Base-by-base conservation (phyloP, 441 rosid genomes). In the Sinapis alba region DNA sequence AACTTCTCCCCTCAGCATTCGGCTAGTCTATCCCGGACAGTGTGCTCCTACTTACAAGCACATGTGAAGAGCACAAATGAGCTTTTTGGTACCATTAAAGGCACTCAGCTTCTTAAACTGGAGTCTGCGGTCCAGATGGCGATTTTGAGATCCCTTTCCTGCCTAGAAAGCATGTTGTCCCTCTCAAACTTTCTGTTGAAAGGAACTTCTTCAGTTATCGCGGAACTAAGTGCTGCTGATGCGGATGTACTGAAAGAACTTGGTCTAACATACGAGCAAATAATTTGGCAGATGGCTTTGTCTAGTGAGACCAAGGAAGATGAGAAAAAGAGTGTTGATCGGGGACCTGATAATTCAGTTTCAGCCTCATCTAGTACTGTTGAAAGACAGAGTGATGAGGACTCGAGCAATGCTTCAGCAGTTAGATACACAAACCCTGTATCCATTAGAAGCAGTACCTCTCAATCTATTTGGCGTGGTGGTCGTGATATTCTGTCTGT, bases 1-100 rank as follows among this genome's bases (percentile, higher is more conserved):
- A 92, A 86, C 80, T 96, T 96, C 86, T 92, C 99, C 0, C 89
- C 87, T 30, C 99, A 93, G 80, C 98, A 93, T 73, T 92, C 94
- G 72, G 87, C 89, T 75, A 84, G 94, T 79, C 81, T 96, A 65
- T 94, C 99, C 51, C 87, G 88, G 50, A 82, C 93, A 11, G 89
- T 96, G 38, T 96, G 98, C 81, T 85, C 89, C 18, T 92, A 84
- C 71, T 74, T 96, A 64, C 84, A 90, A 77, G 98, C 87, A 64
- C 97, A 89, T 84, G 75, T 92, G 71, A 92, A 84, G 81, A 70
- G 79, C 63, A 87, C 89, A 38, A 86, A 86, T 79, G 88, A 81
- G 63, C 80, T 90, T 18, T 74, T 93, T 45, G 82, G 68, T 76
- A 84, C 93, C 28, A 65, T 89, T 68, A 85, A 85, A 65, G 98